These are phyloP conservation scores for Nigrograna mackinnonii DNA, from an alignment of 2,329 filamentous ascomycete species.

Conservation along the genomic window DNA sequence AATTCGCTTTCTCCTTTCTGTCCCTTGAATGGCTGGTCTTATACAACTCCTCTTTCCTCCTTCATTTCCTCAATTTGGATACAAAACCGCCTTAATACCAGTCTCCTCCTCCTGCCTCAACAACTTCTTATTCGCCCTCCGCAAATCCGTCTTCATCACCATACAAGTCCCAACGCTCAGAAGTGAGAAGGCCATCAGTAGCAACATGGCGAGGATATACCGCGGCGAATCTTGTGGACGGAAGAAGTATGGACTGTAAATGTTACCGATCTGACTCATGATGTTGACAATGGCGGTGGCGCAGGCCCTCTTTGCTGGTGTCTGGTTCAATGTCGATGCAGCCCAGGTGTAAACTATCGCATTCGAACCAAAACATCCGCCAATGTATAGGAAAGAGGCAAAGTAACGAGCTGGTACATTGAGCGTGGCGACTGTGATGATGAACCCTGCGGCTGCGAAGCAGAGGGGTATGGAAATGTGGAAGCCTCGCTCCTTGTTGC, in stretches of 20 bases:
- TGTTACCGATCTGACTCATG: conserved; percentile 10
- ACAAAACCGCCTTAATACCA: background rate
- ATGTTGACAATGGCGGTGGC: conserved; percentile 14
- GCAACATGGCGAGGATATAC: conserved; percentile 8
- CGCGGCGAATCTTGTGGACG: conserved; percentile 7
- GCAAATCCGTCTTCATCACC: conserved; percentile 9
- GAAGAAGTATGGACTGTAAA: conserved; percentile 12
- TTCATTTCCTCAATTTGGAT: no score
- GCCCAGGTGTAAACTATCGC: conserved; percentile 2
- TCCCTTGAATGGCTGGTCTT: no score
- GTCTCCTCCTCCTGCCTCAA: conserved; percentile 1
- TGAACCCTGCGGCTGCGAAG: conserved; percentile 1
- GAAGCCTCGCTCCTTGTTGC: conserved; percentile 2
- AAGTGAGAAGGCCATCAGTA: conserved; percentile 9
- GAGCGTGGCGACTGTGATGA: conserved; percentile 2
- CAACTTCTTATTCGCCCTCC: conserved; percentile 4
- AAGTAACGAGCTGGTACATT: conserved; percentile 1
- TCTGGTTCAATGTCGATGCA: conserved; percentile 7
- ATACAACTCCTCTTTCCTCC: no score
- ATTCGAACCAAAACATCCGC: conserved; percentile 4
- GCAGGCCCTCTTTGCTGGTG: conserved; percentile 9
- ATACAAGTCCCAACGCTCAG: conserved; percentile 8
- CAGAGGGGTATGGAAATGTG: conserved; percentile 4
- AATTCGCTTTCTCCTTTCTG: no score
- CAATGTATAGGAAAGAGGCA: conserved; percentile 1